Evolutionary conservation across 192 early-diverging fungal genomes (phyloP), one percentile per base, ranked within the genome.

Genomic region (Backusella circina): DNA sequence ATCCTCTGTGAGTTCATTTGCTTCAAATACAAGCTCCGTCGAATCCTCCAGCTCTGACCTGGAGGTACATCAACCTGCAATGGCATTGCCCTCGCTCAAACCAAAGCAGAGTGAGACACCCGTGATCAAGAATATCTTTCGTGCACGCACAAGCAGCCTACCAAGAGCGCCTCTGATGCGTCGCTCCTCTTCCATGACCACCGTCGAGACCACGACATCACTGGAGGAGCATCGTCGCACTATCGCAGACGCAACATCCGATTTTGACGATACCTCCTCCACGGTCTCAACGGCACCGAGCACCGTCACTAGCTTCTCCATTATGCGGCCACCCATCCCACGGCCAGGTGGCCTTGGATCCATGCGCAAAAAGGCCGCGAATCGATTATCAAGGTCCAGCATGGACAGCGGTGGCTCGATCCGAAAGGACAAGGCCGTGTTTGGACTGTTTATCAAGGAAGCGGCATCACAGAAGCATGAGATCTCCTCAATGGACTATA

Each of bases 41-140:
- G 65, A 67, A 2, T 33, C 33, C 3, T 35, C 32, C 9, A 35
- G 16, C 23, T 41, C 37, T 15, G 33, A 35, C 3, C 16, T 70
- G 8, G 69, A 35, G 12, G 67, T 31, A n/a, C 26, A 78, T 41
- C 77, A 73, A 26, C 77, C 77, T 0, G 3, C 67, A 5, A 57
- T 78, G 77, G 67, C 77, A 8, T 15, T 78, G 31, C 77, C 77
- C 10, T 78, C 77, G 15, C 64, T 78, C 30, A 44, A 41, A 33
- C 4, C 31, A 47, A 72, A 47, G 50, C 18, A 61, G 9, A 33
- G 1, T 7, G 71, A 50, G 32, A 41, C 30, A 26, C 51, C 31
- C 4, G 32, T 57, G n/a, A 65, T 26, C 23, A 66, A 65, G 31
- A 39, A 18, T 28, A 30, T 65, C 28, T 66, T 74, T 26, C 37